Evolutionary conservation across 352 stramenopile species (phyloP).

Genomic region (Peronospora farinosa): DNA sequence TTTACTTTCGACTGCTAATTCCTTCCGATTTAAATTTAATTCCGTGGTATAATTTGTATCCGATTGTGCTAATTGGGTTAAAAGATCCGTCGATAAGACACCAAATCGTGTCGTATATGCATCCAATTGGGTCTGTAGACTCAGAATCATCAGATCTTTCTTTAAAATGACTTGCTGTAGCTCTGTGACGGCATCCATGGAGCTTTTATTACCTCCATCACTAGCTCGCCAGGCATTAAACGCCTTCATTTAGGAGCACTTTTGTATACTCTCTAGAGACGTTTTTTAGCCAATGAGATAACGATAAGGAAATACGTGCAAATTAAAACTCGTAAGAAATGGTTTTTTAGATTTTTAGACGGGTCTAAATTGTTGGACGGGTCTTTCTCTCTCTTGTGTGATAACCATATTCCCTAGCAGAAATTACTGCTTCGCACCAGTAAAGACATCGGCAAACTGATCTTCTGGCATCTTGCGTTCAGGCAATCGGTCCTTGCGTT

Average conservation of each 20-base stretch:
- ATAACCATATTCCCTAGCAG: not conserved
- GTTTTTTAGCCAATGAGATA: conserved; percentile 15
- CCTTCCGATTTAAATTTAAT: conserved; percentile 15
- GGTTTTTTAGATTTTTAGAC: too few relatives aligned
- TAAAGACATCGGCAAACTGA: conserved; percentile 84
- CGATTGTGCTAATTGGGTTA: conserved; percentile 24
- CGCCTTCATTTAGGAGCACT: conserved; percentile 27
- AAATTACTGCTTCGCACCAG: conserved; percentile 39
- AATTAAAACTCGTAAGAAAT: not conserved
- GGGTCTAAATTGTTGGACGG: too few relatives aligned
- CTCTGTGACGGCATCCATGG: conserved; percentile 39
- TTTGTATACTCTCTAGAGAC: too few relatives aligned
- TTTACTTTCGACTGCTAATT: conserved; percentile 8
- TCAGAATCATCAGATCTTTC: conserved; percentile 80
- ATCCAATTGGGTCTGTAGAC: conserved; percentile 60
- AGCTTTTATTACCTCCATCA: conserved; percentile 16
- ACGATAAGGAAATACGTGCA: not conserved
- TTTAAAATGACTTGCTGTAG: conserved; percentile 80
- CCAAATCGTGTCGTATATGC: conserved; percentile 55
- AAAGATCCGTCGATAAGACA: conserved; percentile 31
- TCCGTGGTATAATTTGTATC: conserved; percentile 15
- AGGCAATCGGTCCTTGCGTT: conserved; percentile 64
- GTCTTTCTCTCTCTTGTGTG: too few relatives aligned
- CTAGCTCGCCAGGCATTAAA: conserved; percentile 26
- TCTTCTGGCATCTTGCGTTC: conserved; percentile 68